Percentiles rank a stretch among this genome's conserved stretches.
Evolutionary conservation across 2,329 filamentous ascomycete species (phyloP).

Genomic region (Hypoxylon sp.): DNA sequence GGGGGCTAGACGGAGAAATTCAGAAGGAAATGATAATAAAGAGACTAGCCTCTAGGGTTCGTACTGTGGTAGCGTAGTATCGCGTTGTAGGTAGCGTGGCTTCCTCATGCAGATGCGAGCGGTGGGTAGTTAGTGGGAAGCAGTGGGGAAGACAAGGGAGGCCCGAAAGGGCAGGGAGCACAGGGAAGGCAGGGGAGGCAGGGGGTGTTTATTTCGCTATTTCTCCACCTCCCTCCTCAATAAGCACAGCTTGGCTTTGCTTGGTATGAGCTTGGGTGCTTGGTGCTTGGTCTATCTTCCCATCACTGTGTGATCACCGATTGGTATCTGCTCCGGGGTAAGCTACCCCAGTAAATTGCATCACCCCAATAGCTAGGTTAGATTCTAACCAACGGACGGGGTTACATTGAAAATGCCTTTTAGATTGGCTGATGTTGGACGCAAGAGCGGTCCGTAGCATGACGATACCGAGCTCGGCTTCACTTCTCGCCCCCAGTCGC

Average conservation of each 20-base stretch:
- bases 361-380: conserved; percentile 18
- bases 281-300: conserved; percentile 14
- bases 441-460: not conserved
- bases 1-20: conserved; percentile 13
- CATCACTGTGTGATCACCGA: conserved; percentile 24
- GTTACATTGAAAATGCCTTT: conserved; percentile 22
- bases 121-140: conserved; percentile 3
- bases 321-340: conserved; percentile 39
- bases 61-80: not conserved
- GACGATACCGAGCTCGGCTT: conserved; percentile 2
- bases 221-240: conserved; percentile 18
- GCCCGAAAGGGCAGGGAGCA: too few species aligned
- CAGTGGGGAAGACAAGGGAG: not conserved
- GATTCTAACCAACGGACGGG: conserved; percentile 19
- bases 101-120: conserved; percentile 14
- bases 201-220: conserved; percentile 4
- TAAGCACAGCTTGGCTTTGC: conserved; percentile 20
- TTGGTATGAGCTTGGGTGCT: not conserved
- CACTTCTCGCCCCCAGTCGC: not conserved
- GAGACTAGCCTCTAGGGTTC: conserved; percentile 4
- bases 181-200: conserved; percentile 11
- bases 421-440: conserved; percentile 19
- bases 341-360: conserved; percentile 34
- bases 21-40: conserved; percentile 14
- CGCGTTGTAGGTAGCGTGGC: not conserved